phyloP scores from a whole-genome alignment of 2,329 filamentous ascomycete genomes.

The Sordariomycetes sp. region DNA sequence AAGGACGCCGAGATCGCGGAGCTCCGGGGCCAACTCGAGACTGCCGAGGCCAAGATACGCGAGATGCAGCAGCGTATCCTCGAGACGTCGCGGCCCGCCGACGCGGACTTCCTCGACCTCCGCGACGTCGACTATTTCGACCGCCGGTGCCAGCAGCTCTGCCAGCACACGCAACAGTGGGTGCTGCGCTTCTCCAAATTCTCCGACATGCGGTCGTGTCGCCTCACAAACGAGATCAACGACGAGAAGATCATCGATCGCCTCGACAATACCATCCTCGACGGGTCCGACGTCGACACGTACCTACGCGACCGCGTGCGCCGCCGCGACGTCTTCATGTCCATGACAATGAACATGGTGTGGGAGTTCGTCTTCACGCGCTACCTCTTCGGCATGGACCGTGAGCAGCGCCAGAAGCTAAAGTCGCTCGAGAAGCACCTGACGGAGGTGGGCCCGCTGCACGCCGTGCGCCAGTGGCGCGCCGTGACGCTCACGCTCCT shows the following conservation, averaged over 20 bases:
- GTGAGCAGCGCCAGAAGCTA: slow-evolving; percentile 93
- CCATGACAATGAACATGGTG: slow-evolving; percentile 96
- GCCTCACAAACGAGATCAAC: slow-evolving; percentile 68
- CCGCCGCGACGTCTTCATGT: slow-evolving; percentile 93
- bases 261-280: slow-evolving; percentile 85
- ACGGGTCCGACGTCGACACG: slow-evolving; percentile 82
- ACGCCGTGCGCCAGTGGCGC: slow-evolving; percentile 94
- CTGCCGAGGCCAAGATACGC: slow-evolving; percentile 50
- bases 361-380: slow-evolving; percentile 98
- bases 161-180: slow-evolving; percentile 94
- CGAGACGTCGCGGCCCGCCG: slow-evolving; percentile 39
- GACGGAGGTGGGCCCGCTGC: slow-evolving; percentile 70
- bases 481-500: slow-evolving; percentile 88
- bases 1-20: slow-evolving; percentile 76
- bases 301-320: slow-evolving; percentile 80
- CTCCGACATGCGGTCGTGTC: slow-evolving; percentile 82
- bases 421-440: slow-evolving; percentile 91
- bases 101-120: slow-evolving; percentile 62
- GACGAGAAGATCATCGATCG: slow-evolving; percentile 91
- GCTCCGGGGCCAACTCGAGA: slow-evolving; percentile 65
- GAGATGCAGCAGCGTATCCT: slow-evolving; percentile 40
- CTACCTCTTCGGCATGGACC: slow-evolving; percentile 97
- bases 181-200: slow-evolving; percentile 96
- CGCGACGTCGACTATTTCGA: slow-evolving; percentile 94
- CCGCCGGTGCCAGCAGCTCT: slow-evolving; percentile 83